A percentile compares a stretch with the other conserved stretches of the same genome.
phyloP scores from a whole-genome alignment of 306 rosid genomes.

The Trifolium pratense region DNA sequence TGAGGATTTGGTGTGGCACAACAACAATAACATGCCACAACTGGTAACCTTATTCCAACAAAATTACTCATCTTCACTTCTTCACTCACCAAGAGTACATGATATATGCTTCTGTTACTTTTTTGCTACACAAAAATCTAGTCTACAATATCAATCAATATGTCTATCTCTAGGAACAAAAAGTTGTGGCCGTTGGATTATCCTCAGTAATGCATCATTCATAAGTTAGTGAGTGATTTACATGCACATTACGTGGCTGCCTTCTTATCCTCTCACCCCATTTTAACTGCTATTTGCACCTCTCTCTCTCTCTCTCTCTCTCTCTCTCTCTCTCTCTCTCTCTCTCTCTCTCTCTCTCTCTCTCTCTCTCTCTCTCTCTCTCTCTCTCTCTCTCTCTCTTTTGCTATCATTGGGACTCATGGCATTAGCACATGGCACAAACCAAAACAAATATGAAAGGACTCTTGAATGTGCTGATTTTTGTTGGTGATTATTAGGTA shows the following conservation, averaged over 20 bases:
- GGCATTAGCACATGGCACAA: too few species aligned
- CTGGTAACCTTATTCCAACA: slow-evolving; percentile 49
- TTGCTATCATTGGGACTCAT: too few species aligned
- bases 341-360: too few species aligned
- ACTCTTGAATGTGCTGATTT: too few species aligned
- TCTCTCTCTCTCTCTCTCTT: too few species aligned
- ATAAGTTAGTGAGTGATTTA: not conserved
- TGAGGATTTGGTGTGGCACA: not conserved
- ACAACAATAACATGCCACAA: slow-evolving; percentile 4
- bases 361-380: too few species aligned
- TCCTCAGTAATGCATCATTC: not conserved
- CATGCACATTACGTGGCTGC: slow-evolving; percentile 17
- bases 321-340: too few species aligned
- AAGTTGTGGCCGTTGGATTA: not conserved
- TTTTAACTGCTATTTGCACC: not conserved
- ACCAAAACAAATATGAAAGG: too few species aligned
- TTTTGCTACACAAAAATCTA: not conserved
- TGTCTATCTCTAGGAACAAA: not conserved
- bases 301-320: too few species aligned
- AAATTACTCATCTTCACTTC: slow-evolving; percentile 52
- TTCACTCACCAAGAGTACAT: not conserved
- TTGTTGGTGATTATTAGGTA: too few species aligned
- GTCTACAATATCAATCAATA: not conserved
- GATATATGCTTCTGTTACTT: not conserved
- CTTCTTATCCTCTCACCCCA: not conserved